Evolutionary conservation across 208 protist genomes (phyloP), one percentile per base, ranked within the genome.

Genomic region (Crithidia sp.): DNA sequence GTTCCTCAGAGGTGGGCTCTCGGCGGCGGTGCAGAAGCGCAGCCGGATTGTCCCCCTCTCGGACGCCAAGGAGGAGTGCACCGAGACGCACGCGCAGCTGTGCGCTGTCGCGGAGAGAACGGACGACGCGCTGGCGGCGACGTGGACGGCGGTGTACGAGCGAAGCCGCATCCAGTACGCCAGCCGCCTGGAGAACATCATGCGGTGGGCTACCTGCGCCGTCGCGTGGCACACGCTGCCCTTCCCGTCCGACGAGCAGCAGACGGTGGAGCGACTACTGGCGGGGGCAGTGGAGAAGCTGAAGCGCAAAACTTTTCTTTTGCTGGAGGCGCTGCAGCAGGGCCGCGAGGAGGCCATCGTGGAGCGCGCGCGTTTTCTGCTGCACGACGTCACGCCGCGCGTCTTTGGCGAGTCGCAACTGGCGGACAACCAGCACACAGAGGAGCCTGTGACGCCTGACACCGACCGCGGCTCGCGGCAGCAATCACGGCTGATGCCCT

Each of bases 251-350:
- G 70, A 75, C 7, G 66, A 79, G 2, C 69, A 39, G 17, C 77
- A 66, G 61, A 76, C 70, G 44, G 72, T 95, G 63, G 57, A 87
- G 70, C 57, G 83, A 4, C 76, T 70, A 57, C 79, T 93, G 16
- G 39, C 65, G 44, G 52, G 72, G 2, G 83, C 82, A 7, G 64
- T 95, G 45, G 83, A 91, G 28, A 83, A 80, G 60, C 69, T 96
- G 6, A 86, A 88, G 66, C 81, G 80, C 53, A 95, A 91, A 68
- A 70, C 77, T 0, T 90, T 92, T 71, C 68, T 96, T n/a, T 79
- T 97, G 16, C 75, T 95, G 49, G 93, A 97, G 69, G 87, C 84
- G 10, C 61, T 89, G 19, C 93, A 97, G 77, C 89, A 96, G 53
- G 87, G 81, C 0, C 77, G 81, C 10, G 79, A 86, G 43, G 76